These are phyloP conservation scores for Cystofilobasidium macerans DNA, from an alignment of 768 basidiomycete genomes.

Conservation along the genomic window DNA sequence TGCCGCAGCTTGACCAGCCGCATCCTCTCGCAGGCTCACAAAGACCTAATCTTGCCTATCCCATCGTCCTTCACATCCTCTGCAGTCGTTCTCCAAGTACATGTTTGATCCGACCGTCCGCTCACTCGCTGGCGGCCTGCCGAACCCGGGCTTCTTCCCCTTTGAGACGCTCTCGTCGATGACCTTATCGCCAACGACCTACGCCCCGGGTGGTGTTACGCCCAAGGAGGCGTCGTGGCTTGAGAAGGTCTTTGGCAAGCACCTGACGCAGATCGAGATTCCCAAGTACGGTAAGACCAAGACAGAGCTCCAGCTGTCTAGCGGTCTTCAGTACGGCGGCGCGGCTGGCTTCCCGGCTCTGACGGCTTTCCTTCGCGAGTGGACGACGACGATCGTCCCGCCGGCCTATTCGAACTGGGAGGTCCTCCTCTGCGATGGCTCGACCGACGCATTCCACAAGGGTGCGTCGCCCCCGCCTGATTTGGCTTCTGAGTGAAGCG, in stretches of 20 bases:
- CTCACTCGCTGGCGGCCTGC: conserved; percentile 22
- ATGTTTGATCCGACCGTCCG: conserved; percentile 6
- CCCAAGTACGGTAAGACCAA: conserved; percentile 49
- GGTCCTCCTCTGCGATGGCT: conserved; percentile 25
- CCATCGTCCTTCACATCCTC: not conserved
- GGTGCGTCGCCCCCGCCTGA: not conserved
- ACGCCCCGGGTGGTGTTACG: conserved; percentile 42
- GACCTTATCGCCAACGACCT: conserved; percentile 44
- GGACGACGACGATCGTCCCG: conserved; percentile 11
- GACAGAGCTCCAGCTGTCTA: conserved; percentile 45
- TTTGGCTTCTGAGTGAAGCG: not conserved
- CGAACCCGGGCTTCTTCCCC: conserved; percentile 41
- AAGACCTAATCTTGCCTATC: not conserved
- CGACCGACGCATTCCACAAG: conserved; percentile 26
- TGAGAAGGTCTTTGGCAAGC: conserved; percentile 32
- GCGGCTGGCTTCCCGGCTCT: conserved; percentile 8
- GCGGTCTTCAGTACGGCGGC: conserved; percentile 58
- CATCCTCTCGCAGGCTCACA: not conserved
- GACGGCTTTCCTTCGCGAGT: conserved; percentile 21
- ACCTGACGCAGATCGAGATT: conserved; percentile 40
- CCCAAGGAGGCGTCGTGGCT: conserved; percentile 30
- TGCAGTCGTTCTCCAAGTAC: conserved; percentile 9
- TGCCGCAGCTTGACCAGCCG: not conserved
- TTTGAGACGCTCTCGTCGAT: conserved; percentile 53
- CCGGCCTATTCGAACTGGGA: conserved; percentile 25